Percentiles rank a stretch among this genome's conserved stretches.
Conservation (phyloP, 176 grass and related monocot genomes). For the Neostapfia colusana region DNA sequence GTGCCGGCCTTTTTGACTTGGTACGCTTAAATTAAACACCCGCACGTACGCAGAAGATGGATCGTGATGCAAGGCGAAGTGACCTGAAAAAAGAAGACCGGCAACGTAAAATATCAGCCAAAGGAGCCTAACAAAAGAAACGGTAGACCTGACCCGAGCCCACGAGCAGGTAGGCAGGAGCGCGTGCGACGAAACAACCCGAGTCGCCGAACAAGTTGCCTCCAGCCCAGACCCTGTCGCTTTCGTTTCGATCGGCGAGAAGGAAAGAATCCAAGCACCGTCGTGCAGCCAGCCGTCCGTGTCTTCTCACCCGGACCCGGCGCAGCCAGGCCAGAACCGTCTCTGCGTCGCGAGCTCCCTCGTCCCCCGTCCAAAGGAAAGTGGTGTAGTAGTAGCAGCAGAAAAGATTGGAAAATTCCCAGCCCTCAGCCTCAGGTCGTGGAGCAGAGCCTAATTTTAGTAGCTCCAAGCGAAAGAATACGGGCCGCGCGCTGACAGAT, state of each 20-base stretch:
- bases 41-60: slow-evolving; percentile 14
- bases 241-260: not conserved
- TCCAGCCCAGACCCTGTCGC: not conserved
- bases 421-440: not conserved
- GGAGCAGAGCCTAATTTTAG: too few species aligned
- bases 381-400: too few species aligned
- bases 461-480: too few species aligned
- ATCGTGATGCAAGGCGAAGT: slow-evolving; percentile 10
- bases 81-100: not conserved
- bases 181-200: not conserved
- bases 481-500: too few species aligned
- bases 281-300: slow-evolving; percentile 38
- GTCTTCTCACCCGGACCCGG: not conserved
- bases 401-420: not conserved
- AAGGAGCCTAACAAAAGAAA: not conserved
- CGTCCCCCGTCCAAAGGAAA: not conserved
- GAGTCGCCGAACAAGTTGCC: slow-evolving; percentile 1
- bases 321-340: not conserved
- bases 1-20: slow-evolving; percentile 33
- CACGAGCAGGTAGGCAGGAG: not conserved
- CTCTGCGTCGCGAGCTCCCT: not conserved
- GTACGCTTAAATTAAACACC: not conserved
- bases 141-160: not conserved
- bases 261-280: slow-evolving; percentile 35
- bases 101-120: slow-evolving; percentile 20